These are phyloP conservation scores for Senecio squalidus DNA, from an alignment of 140 eudicot species.

Conservation along the genomic window DNA sequence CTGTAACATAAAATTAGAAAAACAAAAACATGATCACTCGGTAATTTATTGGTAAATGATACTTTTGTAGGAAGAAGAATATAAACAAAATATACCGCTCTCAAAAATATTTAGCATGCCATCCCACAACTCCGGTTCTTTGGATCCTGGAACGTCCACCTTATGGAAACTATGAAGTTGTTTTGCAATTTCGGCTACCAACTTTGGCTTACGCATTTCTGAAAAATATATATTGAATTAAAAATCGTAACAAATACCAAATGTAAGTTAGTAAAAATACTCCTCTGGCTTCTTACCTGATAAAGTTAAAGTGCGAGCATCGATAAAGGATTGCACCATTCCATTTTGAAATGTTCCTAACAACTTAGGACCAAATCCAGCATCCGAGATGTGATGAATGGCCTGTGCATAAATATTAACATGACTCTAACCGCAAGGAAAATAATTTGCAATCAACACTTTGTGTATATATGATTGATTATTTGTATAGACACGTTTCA, in stretches of 20 bases:
- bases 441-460: no score
- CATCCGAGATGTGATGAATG: slow-evolving; percentile 78
- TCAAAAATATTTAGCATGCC: slow-evolving; percentile 55
- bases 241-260: not conserved
- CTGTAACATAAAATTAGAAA: slow-evolving; percentile 59
- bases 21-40: no score
- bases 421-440: no score
- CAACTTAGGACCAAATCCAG: slow-evolving; percentile 97
- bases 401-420: slow-evolving; percentile 75
- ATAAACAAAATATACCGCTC: slow-evolving; percentile 40
- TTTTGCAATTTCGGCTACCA: slow-evolving; percentile 79
- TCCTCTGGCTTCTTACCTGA: slow-evolving; percentile 41
- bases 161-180: slow-evolving; percentile 73
- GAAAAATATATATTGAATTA: slow-evolving; percentile 8
- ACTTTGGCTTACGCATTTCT: slow-evolving; percentile 77
- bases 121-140: slow-evolving; percentile 82
- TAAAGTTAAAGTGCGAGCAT: slow-evolving; percentile 72
- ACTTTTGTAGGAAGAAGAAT: slow-evolving; percentile 4
- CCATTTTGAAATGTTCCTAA: slow-evolving; percentile 86
- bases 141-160: slow-evolving; percentile 80
- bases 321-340: slow-evolving; percentile 90
- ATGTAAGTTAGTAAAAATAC: not conserved
- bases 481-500: slow-evolving; percentile 4
- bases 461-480: no score
- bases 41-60: no score